A percentile compares a stretch with the other conserved stretches of the same genome.
These are phyloP conservation scores for Kwoniella heveanensis DNA, from an alignment of 768 basidiomycete genomes.

Conservation along the genomic window DNA sequence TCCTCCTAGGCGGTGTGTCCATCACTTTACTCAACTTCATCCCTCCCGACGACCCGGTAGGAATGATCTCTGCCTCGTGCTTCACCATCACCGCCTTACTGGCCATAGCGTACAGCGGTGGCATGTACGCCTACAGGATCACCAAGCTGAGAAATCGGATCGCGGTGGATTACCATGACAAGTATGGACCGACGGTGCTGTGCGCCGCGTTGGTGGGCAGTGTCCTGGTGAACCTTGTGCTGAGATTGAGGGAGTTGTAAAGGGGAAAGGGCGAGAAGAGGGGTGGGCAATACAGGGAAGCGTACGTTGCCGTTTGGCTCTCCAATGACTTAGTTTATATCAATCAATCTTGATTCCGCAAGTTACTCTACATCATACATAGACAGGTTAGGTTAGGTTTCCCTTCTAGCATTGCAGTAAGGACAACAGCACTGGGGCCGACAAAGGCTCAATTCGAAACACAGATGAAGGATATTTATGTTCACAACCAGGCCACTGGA, in stretches of 20 bases:
- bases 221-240: constrained; percentile 48
- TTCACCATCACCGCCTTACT: constrained; percentile 90
- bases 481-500: no score
- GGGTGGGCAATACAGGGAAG: no score
- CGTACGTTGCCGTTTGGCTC: no score
- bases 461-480: no score
- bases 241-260: constrained; percentile 52
- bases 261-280: no score
- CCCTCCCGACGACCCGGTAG: constrained; percentile 59
- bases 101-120: constrained; percentile 79
- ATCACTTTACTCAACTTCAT: constrained; percentile 61
- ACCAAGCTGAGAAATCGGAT: constrained; percentile 45
- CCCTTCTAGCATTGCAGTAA: no score
- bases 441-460: no score
- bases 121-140: constrained; percentile 54
- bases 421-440: no score
- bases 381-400: no score
- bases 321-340: no score
- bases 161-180: constrained; percentile 54
- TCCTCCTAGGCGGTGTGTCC: constrained; percentile 59
- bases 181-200: constrained; percentile 51
- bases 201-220: constrained; percentile 46
- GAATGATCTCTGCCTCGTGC: constrained; percentile 79
- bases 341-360: no score
- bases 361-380: no score